Conservation (phyloP, 2,329 filamentous ascomycete genomes). For the Phyllosticta citribraziliensis region DNA sequence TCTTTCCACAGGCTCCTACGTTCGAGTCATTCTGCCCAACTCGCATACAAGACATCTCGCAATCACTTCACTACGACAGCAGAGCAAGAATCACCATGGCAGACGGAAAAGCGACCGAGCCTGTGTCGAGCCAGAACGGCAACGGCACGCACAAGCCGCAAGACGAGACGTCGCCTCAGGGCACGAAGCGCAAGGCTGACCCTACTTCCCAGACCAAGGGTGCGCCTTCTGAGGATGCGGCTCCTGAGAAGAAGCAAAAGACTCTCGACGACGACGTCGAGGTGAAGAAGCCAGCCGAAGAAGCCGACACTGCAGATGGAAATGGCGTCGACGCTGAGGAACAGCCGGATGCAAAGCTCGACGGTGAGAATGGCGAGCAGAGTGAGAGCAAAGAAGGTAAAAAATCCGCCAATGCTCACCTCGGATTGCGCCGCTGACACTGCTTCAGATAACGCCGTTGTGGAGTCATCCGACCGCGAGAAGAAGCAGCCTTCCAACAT, state of each 20-base stretch:
- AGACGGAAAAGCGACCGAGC: not conserved
- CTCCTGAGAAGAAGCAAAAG: conserved; percentile 36
- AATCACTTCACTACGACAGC: not conserved
- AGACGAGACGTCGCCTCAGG: conserved; percentile 19
- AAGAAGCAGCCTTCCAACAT: conserved; percentile 50
- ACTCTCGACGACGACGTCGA: conserved; percentile 37
- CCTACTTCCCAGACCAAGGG: conserved; percentile 24
- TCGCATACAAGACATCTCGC: not conserved
- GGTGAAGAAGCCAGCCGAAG: conserved; percentile 15
- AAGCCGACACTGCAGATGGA: conserved; percentile 11
- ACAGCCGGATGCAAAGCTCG: conserved; percentile 16
- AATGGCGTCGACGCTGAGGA: not conserved
- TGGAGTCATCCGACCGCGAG: conserved; percentile 42
- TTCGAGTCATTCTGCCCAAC: not conserved
- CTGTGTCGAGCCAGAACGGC: not conserved
- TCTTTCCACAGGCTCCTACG: not conserved
- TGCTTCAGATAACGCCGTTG: conserved; percentile 30
- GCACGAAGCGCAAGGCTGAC: conserved; percentile 33
- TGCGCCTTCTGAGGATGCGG: conserved; percentile 34
- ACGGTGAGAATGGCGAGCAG: conserved; percentile 5
- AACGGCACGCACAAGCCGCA: not conserved
- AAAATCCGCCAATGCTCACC: conserved; percentile 6
- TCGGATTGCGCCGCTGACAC: not conserved
- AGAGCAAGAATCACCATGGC: not conserved
- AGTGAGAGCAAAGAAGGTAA: conserved; percentile 15